Evolutionary conservation across 495 filamentous ascomycete genomes (phyloP), one percentile per base, ranked within the genome.

Genomic region (Aspergillus sparsus): DNA sequence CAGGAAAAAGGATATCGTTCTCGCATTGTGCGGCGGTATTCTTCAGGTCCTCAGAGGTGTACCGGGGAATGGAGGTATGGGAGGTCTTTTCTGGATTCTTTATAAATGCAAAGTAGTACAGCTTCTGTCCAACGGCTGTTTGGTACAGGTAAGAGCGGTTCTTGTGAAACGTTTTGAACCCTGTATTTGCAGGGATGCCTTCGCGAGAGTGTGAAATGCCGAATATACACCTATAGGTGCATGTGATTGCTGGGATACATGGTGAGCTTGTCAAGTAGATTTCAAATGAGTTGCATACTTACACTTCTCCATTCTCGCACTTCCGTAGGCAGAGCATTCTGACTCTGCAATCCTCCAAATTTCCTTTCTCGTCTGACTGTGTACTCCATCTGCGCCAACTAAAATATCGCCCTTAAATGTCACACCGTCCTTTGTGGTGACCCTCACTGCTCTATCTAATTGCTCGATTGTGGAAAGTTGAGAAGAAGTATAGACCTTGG

Each of bases 101-200:
- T 10, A 41, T 10, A 8, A 41, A 41, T 41, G 37, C 37, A 9
- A 41, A 41, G 6, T 41, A 41, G 37, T 41, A 41, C 10, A 41
- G 6, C 7, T 41, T 41, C 4, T n/a, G 4, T 3, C 37, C 37
- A 41, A 27, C 36, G 6, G 56, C 61, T 12, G 12, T 15, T 11
- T 53, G 50, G 16, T 44, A 32, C 8, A 63, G 35, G 31, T 55
- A 60, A 7, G 61, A 63, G 6, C 16, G 53, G 9, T 53, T 47
- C 11, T 55, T 39, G 35, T 55, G 42, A 39, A 3, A 50, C 6
- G 35, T 41, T 39, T 35, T 63, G 8, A 41, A 41, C 3, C 37
- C 37, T 0, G 37, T 41, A n/a, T 11, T n/a, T 41, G 37, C 11
- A 41, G 37, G 37, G 37, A 41, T 4, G 8, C 37, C 37, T 4